Evolutionary conservation across 129 eudicot species (phyloP).

Genomic region (Chrysanthemum lavandulifolium): DNA sequence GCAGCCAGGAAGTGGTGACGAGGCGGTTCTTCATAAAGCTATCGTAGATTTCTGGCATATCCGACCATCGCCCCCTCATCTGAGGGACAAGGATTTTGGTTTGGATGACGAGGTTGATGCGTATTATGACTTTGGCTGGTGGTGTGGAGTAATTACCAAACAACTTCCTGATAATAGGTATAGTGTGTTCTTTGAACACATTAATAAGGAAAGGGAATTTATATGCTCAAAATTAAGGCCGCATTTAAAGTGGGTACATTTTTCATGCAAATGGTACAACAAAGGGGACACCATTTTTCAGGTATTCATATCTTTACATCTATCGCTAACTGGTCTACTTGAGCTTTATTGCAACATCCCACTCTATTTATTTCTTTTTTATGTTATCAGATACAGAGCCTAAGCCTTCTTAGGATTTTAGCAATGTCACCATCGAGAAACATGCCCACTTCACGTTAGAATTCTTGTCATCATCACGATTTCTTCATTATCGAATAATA

Average conservation of each 20-base stretch:
- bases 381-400: no score
- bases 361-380: no score
- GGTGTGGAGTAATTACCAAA: conserved; percentile 74
- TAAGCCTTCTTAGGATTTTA: no score
- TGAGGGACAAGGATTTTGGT: conserved; percentile 49
- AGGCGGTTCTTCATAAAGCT: conserved; percentile 36
- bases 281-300: conserved; percentile 34
- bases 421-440: no score
- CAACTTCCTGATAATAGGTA: conserved; percentile 69
- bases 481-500: no score
- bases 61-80: conserved; percentile 72
- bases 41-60: conserved; percentile 53
- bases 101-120: conserved; percentile 86
- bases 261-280: conserved; percentile 65
- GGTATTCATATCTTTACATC: conserved; percentile 41
- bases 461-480: no score
- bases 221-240: conserved; percentile 55
- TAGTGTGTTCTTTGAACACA: conserved; percentile 54
- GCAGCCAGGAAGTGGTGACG: conserved; percentile 29
- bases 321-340: background rate
- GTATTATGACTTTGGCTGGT: conserved; percentile 67
- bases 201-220: conserved; percentile 49
- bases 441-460: no score
- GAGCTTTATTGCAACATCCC: no score
- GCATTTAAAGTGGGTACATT: conserved; percentile 75